phyloP scores from a whole-genome alignment of 306 rosid genomes.

The Quercus rubra region DNA sequence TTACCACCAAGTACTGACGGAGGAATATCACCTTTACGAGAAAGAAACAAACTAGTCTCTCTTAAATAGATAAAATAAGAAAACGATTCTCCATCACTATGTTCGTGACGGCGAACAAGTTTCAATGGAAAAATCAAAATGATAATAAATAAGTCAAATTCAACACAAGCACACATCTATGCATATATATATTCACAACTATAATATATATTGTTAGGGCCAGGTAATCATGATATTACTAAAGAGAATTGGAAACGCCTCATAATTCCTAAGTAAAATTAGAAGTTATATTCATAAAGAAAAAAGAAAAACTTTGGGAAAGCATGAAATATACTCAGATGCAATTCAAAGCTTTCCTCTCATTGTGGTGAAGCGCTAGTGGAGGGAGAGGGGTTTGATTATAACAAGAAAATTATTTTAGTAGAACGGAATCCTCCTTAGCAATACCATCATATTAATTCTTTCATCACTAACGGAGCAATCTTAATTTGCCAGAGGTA shows the following conservation, averaged over 20 bases:
- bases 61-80: neutral
- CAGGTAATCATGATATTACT: neutral
- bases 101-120: neutral
- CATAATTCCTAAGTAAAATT: neutral
- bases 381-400: too few relatives aligned
- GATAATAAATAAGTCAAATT: neutral
- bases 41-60: neutral
- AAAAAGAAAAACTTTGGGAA: neutral
- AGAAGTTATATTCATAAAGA: neutral
- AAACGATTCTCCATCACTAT: neutral
- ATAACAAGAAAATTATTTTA: neutral
- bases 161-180: neutral
- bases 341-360: too few relatives aligned
- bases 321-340: neutral
- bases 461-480: neutral
- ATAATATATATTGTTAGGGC: too few relatives aligned
- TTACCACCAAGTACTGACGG: neutral
- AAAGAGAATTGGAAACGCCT: neutral
- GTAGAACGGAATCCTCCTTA: neutral
- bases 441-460: neutral
- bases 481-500: neutral
- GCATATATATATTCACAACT: too few relatives aligned
- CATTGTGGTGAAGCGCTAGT: neutral
- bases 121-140: neutral
- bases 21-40: neutral